Percentiles rank a stretch among this genome's conserved stretches.
Conservation (phyloP, 116 monocot species). For the Phalaenopsis hybrid region DNA sequence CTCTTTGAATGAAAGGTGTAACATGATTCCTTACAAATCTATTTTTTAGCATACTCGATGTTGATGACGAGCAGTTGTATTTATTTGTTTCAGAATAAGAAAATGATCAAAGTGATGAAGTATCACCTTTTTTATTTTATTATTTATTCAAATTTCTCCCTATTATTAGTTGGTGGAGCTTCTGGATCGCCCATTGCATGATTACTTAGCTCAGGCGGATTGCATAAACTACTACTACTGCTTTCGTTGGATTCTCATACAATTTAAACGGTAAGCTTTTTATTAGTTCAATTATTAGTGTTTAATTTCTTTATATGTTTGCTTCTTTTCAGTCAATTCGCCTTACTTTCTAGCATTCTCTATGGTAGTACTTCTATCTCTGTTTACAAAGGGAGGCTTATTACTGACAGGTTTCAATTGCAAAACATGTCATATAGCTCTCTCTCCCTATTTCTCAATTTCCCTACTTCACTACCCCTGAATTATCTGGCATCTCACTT, state of each 20-base stretch:
- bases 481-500: no score
- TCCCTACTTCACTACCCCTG: no score
- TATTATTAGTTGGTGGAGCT: constrained; percentile 82
- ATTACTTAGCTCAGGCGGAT: constrained; percentile 79
- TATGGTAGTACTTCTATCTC: neutral
- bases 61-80: neutral
- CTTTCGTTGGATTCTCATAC: constrained; percentile 98
- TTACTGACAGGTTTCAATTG: no score
- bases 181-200: constrained; percentile 69
- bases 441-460: no score
- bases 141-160: neutral
- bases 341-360: neutral
- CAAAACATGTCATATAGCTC: no score
- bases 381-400: no score
- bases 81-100: neutral
- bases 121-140: neutral
- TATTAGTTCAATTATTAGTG: neutral
- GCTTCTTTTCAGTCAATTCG: neutral
- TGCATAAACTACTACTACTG: constrained; percentile 97
- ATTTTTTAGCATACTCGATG: neutral
- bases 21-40: neutral
- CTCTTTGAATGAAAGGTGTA: neutral
- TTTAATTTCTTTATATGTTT: no score
- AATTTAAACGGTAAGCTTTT: constrained; percentile 72
- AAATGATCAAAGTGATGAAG: neutral